Percentiles rank a stretch among this genome's conserved stretches.
Conservation (phyloP, 129 eudicot species). For the Mikania micrantha region DNA sequence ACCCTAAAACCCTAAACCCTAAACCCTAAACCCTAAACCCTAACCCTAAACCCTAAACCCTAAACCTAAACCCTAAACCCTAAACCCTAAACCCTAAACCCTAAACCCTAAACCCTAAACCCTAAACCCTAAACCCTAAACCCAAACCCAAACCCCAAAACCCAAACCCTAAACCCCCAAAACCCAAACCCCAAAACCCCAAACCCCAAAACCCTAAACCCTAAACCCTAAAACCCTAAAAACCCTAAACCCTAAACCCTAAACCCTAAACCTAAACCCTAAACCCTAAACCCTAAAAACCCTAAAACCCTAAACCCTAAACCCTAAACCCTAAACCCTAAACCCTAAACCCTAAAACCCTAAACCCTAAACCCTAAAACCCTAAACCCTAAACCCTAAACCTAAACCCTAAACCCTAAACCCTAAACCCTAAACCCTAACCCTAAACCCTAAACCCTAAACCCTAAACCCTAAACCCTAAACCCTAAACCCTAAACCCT, state of each 20-base stretch:
- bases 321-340: conserved; percentile 1
- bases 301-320: not conserved
- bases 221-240: not conserved
- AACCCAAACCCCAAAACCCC: not conserved
- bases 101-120: not conserved
- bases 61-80: not conserved
- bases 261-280: not conserved
- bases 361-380: not conserved
- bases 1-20: not conserved
- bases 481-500: too few species aligned
- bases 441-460: too few species aligned
- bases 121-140: not conserved
- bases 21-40: conserved; percentile 1
- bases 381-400: too few species aligned
- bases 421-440: too few species aligned
- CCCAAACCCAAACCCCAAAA: not conserved
- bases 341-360: not conserved
- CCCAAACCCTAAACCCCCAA: not conserved
- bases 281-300: not conserved
- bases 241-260: not conserved
- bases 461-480: too few species aligned
- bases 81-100: not conserved
- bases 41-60: conserved; percentile 3
- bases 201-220: conserved; percentile 15
- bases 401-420: too few species aligned